These are phyloP conservation scores for Pleurotus tuoliensis DNA, from an alignment of 768 basidiomycete genomes.

Conservation along the genomic window DNA sequence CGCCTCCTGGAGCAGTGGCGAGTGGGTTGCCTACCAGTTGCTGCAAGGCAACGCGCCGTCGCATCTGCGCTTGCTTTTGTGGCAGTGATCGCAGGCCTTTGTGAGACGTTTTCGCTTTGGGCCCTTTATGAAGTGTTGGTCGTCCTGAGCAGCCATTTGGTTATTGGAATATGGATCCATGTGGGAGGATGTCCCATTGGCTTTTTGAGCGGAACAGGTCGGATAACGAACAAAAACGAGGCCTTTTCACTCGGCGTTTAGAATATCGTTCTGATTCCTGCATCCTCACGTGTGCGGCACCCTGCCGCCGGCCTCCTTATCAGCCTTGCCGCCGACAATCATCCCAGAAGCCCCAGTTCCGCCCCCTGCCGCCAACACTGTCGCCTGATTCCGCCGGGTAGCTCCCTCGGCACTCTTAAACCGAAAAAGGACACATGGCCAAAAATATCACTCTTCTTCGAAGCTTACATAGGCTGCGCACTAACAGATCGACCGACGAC, in stretches of 20 bases:
- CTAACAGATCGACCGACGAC: background rate
- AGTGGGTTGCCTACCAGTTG: slow-evolving; percentile 54
- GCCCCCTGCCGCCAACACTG: background rate
- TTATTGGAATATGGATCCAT: background rate
- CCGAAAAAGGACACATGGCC: background rate
- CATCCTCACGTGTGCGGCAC: slow-evolving; percentile 7
- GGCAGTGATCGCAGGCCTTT: slow-evolving; percentile 79
- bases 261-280: slow-evolving; percentile 3
- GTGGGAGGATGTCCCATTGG: slow-evolving; percentile 4
- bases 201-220: slow-evolving; percentile 7
- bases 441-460: background rate
- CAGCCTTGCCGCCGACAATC: slow-evolving; percentile 8
- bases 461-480: background rate
- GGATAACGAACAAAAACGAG: slow-evolving; percentile 10
- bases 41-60: slow-evolving; percentile 79
- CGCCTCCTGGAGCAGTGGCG: too few relatives aligned
- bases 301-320: slow-evolving; percentile 9
- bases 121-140: slow-evolving; percentile 38
- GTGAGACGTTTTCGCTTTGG: slow-evolving; percentile 54
- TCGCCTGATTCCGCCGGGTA: background rate
- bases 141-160: slow-evolving; percentile 20
- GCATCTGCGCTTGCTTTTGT: slow-evolving; percentile 81
- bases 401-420: background rate
- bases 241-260: slow-evolving; percentile 10
- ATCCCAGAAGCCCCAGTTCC: slow-evolving; percentile 2